Conservation (phyloP, 2,329 filamentous ascomycete genomes). For the Graphilbum ipis-grandicollis region DNA sequence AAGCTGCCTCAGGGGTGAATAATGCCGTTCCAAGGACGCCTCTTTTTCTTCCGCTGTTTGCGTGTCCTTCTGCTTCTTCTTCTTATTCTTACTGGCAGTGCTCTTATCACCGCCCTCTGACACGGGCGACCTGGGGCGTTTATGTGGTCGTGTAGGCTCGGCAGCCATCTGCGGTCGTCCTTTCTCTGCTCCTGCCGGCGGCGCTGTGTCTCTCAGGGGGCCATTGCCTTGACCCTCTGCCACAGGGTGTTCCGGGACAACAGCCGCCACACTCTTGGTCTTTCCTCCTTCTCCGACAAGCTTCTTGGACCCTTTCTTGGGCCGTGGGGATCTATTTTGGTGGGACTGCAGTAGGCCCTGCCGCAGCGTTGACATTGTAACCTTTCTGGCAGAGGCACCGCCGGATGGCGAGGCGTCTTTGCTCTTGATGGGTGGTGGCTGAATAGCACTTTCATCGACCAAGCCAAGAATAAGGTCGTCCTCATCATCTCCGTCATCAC, state of each 20-base stretch:
- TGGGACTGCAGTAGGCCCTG: not conserved
- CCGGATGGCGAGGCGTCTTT: not conserved
- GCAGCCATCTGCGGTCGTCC: no score
- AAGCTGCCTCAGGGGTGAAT: not conserved
- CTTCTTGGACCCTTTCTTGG: no score
- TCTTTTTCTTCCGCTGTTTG: not conserved
- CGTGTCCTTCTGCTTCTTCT: not conserved
- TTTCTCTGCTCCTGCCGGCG: no score
- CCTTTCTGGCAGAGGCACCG: not conserved
- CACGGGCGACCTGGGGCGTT: no score
- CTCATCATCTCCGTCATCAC: constrained; percentile 10
- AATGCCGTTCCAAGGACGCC: not conserved
- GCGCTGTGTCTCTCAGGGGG: no score
- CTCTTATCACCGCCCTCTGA: no score
- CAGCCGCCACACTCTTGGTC: no score
- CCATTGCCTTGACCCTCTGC: no score
- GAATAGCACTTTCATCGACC: not conserved
- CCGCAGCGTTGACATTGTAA: not conserved
- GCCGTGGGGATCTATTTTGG: not conserved
- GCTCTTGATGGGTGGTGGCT: not conserved
- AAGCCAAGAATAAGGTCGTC: constrained; percentile 16
- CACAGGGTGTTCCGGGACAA: no score
- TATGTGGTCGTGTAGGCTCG: no score
- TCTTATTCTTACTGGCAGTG: not conserved
- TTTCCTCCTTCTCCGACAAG: no score